Percentiles rank a stretch among this genome's conserved stretches.
Conservation (phyloP, 768 basidiomycete genomes). For the Tulasnella sp. region DNA sequence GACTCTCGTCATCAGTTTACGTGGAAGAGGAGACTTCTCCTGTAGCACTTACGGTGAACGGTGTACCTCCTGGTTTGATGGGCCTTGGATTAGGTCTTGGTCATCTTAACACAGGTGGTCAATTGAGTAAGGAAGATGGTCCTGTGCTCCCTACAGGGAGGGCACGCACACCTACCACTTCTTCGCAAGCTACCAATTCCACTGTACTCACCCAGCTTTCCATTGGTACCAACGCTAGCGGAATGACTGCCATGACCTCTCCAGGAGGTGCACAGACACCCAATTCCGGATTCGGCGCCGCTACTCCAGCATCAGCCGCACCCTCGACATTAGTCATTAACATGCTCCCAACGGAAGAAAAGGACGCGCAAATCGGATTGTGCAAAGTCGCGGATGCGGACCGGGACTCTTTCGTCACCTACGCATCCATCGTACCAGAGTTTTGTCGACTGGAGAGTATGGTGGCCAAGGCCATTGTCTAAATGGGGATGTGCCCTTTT, state of each 20-base stretch:
- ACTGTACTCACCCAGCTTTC: slow-evolving; percentile 13
- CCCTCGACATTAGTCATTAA: slow-evolving; percentile 30
- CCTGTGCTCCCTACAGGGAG: neutral
- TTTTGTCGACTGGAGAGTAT: slow-evolving; percentile 68
- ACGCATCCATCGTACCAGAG: slow-evolving; percentile 75
- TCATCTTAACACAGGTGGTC: neutral
- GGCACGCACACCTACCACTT: slow-evolving; percentile 8
- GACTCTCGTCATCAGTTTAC: slow-evolving; percentile 40
- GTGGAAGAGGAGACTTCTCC: slow-evolving; percentile 51
- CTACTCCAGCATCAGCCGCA: slow-evolving; percentile 29
- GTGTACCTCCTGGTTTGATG: neutral
- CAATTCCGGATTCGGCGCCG: slow-evolving; percentile 19
- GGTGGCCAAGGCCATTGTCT: slow-evolving; percentile 50
- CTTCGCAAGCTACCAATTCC: slow-evolving; percentile 5
- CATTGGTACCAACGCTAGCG: neutral
- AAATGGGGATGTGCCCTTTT: neutral
- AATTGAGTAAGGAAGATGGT: neutral
- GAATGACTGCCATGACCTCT: neutral
- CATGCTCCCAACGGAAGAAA: slow-evolving; percentile 50
- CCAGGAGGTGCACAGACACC: slow-evolving; percentile 22
- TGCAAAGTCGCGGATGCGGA: slow-evolving; percentile 77
- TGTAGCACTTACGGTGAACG: neutral
- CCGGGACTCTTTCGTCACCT: slow-evolving; percentile 71
- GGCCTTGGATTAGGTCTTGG: slow-evolving; percentile 5
- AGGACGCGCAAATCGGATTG: slow-evolving; percentile 60